Base-by-base conservation (phyloP, 139 green algal genomes). In the Gonium pectorale region DNA sequence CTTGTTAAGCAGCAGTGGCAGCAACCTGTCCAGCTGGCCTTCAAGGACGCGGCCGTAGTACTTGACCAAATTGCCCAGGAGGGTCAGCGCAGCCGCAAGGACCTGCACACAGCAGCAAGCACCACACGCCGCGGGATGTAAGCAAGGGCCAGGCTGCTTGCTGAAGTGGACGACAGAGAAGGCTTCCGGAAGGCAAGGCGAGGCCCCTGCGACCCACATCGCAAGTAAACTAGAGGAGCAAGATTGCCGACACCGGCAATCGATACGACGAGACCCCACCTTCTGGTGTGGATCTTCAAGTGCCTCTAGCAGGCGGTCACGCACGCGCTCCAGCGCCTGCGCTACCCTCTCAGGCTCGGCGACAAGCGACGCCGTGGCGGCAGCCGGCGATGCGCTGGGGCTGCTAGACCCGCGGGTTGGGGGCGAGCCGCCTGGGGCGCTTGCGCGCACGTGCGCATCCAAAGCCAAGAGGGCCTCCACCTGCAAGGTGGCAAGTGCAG, bases 1-100 rank as follows among this genome's bases (percentile, higher is more conserved):
- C 46, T 90, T 81, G 13, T 86, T 56, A 40, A 96, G 92, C 67
- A 96, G 86, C 52, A 82, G 22, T 0, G 89, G 89, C 81, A 95
- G 77, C 62, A 96, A 67, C 17, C 86, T 79, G 62, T 96, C 93
- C 38, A 96, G 89, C 35, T 80, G 52, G 0, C 56, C 33, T 73
- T 96, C 89, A 62, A 93, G 59, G 44, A 87, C 40, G 6, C 75
- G 62, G 54, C 72, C 54, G n/a, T 60, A 62, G 29, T 31, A 2
- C 24, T 33, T 31, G 43, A 81, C 71, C 11, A 75, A 51, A 27
- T 68, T 52, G 31, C 93, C 69, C 27, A 82, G 74, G 1, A 79
- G 85, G 40, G 62, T 62, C 40, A 95, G 71, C 24, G 88, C 86
- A 2, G 60, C 62, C 35, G 90, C 41, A 26, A 86, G 52, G 15